Percentiles rank a stretch among this genome's conserved stretches.
Conservation (phyloP, 768 basidiomycete genomes). For the Epithele typhae region DNA sequence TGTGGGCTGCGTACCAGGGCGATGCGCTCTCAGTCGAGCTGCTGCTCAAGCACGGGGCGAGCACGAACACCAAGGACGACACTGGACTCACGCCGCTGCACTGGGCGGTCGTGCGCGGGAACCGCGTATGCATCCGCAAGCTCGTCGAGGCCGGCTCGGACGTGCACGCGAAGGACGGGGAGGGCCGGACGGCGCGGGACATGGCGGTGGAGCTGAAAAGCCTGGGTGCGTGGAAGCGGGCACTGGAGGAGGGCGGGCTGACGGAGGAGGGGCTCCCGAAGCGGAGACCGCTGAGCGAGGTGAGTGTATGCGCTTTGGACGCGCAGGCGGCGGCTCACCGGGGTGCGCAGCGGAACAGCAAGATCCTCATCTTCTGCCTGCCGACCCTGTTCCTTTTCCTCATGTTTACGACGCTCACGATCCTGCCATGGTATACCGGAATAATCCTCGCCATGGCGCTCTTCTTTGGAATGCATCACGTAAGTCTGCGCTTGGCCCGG, state of each 20-base stretch:
- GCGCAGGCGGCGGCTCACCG: not conserved
- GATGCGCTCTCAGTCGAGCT: constrained; percentile 94
- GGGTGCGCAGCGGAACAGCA: constrained; percentile 65
- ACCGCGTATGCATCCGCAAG: constrained; percentile 77
- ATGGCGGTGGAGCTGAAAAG: constrained; percentile 95
- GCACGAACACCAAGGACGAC: constrained; percentile 71
- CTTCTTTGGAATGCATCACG: constrained; percentile 93
- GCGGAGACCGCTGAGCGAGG: constrained; percentile 67
- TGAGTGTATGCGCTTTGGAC: constrained; percentile 26
- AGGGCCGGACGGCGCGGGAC: constrained; percentile 85
- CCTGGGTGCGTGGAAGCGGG: constrained; percentile 84
- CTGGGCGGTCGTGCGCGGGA: constrained; percentile 98
- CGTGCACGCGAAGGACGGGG: constrained; percentile 71
- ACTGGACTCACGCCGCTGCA: constrained; percentile 85
- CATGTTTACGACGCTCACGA: constrained; percentile 79
- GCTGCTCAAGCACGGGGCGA: constrained; percentile 83
- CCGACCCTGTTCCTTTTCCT: constrained; percentile 78
- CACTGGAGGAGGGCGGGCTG: constrained; percentile 83
- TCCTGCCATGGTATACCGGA: constrained; percentile 89
- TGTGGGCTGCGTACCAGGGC: constrained; percentile 99
- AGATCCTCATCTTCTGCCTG: constrained; percentile 69
- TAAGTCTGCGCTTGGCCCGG: constrained; percentile 33
- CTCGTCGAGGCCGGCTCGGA: constrained; percentile 86
- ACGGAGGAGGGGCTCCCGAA: constrained; percentile 69
- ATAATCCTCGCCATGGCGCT: constrained; percentile 78